phyloP scores from a whole-genome alignment of 306 rosid genomes.

The Abrus precatorius region DNA sequence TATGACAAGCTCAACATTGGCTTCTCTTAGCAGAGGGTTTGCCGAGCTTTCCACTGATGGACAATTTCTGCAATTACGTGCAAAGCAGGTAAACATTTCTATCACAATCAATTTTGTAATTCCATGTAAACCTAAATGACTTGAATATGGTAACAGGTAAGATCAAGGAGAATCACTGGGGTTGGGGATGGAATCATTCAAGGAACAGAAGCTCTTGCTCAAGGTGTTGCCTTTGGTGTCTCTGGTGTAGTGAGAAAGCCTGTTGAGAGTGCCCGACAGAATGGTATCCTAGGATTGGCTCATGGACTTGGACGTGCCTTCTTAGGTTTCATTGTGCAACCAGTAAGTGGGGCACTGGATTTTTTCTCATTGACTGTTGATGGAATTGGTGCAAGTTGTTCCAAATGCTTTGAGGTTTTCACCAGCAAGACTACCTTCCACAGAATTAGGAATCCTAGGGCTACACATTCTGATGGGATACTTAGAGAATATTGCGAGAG shows the following conservation, averaged over 20 bases:
- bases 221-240: conserved; percentile 97
- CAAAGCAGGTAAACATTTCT: conserved; percentile 76
- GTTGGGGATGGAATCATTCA: conserved; percentile 93
- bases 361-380: conserved; percentile 96
- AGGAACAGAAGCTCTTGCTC: conserved; percentile 98
- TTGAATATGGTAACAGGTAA: conserved; percentile 65
- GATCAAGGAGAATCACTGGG: conserved; percentile 97
- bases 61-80: conserved; percentile 87
- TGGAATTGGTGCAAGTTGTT: conserved; percentile 97
- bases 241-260: conserved; percentile 96
- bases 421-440: conserved; percentile 69
- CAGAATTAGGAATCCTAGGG: conserved; percentile 92
- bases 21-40: conserved; percentile 95
- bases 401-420: conserved; percentile 92
- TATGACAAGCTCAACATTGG: conserved; percentile 96
- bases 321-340: conserved; percentile 92
- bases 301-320: conserved; percentile 96
- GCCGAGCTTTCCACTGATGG: conserved; percentile 99
- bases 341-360: conserved; percentile 96
- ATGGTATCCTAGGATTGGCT: conserved; percentile 92
- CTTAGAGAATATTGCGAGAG: conserved; percentile 87
- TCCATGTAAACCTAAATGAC: conserved; percentile 44
- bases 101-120: conserved; percentile 19
- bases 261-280: conserved; percentile 88
- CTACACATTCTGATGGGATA: conserved; percentile 73